These are phyloP conservation scores for apple (Malus domestica) DNA, from an alignment of 306 rosid species.

Conservation along the genomic window ASM211411v1 NC_041789.1:28948001-28948500, in stretches of 20 bases:
- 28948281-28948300: slow-evolving; percentile 2
- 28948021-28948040: background rate
- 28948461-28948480: slow-evolving; percentile 9
- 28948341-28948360: no score
- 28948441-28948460: slow-evolving; percentile 2
- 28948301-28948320: background rate
- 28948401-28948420: background rate
- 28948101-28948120: background rate
- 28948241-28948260: background rate
- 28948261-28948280: slow-evolving; percentile 1
- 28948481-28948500: background rate
- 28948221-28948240: background rate
- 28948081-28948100: slow-evolving; percentile 4
- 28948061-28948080: slow-evolving; percentile 21
- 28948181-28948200: background rate
- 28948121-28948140: slow-evolving; percentile 11
- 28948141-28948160: slow-evolving; percentile 3
- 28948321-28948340: background rate
- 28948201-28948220: no score
- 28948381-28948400: slow-evolving; percentile 3
- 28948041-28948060: slow-evolving; percentile 28
- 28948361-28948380: background rate
- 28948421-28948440: background rate
- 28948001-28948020: no score
- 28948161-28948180: background rate